Conservation (phyloP, 83 land plant genomes). For the Picea abies region DNA sequence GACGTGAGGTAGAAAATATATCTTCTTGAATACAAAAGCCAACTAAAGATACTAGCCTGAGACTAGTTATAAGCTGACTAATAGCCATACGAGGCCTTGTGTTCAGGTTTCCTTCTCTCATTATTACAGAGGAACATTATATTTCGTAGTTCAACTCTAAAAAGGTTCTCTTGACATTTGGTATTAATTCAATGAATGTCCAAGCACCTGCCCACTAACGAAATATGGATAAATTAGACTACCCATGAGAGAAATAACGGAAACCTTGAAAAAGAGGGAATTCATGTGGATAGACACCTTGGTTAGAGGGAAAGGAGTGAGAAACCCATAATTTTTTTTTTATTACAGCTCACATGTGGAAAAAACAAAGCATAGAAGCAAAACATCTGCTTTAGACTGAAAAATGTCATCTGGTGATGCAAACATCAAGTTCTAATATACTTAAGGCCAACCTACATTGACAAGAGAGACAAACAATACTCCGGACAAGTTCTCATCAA, state of each 20-base stretch:
- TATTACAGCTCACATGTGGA: too few species aligned
- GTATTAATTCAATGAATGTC: too few species aligned
- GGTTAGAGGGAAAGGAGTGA: too few species aligned
- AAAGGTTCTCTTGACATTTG: background rate
- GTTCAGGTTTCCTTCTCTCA: background rate
- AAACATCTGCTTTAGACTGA: too few species aligned
- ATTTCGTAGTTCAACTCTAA: background rate
- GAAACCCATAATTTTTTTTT: too few species aligned
- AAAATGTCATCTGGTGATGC: too few species aligned
- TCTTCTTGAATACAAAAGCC: background rate
- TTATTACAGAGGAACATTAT: background rate
- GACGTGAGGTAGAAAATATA: background rate
- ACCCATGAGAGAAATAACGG: background rate
- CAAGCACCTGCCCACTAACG: background rate
- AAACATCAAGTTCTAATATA: too few species aligned
- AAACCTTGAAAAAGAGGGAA: background rate
- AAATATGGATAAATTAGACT: background rate
- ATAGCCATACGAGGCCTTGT: background rate
- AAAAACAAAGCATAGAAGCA: too few species aligned
- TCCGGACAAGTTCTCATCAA: background rate
- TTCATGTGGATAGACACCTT: too few species aligned
- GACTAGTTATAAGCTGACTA: too few species aligned
- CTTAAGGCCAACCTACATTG: too few species aligned
- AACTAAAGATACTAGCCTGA: background rate
- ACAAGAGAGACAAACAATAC: too few species aligned